Percentiles rank a stretch among this genome's conserved stretches.
phyloP scores from a whole-genome alignment of 2,329 filamentous ascomycete genomes.

The Magnaporthales sp. region DNA sequence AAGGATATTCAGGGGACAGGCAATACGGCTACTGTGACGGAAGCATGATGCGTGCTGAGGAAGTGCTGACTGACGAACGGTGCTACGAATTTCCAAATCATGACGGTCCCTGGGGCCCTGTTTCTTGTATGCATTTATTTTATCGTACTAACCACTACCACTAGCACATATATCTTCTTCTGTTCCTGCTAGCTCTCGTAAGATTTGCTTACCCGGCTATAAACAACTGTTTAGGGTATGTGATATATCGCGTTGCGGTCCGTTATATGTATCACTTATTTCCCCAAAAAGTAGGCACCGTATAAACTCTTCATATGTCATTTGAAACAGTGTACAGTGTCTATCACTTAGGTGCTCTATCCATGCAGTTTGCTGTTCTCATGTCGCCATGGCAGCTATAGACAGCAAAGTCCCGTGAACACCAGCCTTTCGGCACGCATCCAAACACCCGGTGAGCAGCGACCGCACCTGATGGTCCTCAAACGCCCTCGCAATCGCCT shows the following conservation, averaged over 20 bases:
- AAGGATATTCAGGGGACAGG: background rate
- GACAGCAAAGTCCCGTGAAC: constrained; percentile 12
- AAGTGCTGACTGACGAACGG: background rate
- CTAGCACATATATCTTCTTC: background rate
- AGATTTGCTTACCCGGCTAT: background rate
- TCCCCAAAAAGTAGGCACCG: too few species aligned
- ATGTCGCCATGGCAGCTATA: constrained; percentile 5
- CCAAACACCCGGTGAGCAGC: constrained; percentile 7
- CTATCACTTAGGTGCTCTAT: background rate
- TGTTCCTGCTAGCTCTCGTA: background rate
- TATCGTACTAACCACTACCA: background rate
- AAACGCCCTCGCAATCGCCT: constrained; percentile 18
- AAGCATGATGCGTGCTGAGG: background rate
- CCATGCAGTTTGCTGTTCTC: background rate
- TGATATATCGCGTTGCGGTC: too few species aligned
- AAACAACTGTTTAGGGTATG: too few species aligned
- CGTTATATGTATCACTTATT: too few species aligned
- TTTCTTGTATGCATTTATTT: background rate
- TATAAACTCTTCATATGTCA: too few species aligned
- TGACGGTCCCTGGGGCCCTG: background rate
- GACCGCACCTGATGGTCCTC: constrained; percentile 1
- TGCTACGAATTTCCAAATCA: background rate
- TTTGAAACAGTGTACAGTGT: background rate
- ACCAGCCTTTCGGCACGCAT: background rate
- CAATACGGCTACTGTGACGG: background rate